These are phyloP conservation scores for Dictyostelium brefeldianum DNA, from an alignment of 78 protist genomes.

Conservation along the genomic window DNA sequence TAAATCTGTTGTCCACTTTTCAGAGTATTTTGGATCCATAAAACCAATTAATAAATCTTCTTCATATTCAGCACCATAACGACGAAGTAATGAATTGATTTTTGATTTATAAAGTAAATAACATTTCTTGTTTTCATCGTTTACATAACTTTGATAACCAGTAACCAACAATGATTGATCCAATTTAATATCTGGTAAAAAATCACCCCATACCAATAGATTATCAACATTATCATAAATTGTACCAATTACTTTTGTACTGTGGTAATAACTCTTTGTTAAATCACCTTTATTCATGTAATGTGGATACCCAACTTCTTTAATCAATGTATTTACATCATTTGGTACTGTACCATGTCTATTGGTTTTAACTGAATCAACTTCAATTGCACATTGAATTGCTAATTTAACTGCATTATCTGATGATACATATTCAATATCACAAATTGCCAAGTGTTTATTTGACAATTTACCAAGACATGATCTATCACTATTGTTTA, in stretches of 20 bases:
- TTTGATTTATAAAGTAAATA: background rate
- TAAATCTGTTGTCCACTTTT: background rate
- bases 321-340: background rate
- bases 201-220: background rate
- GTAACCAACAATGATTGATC: background rate
- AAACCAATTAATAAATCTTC: slow-evolving; percentile 30
- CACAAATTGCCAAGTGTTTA: slow-evolving; percentile 51
- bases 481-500: slow-evolving; percentile 14
- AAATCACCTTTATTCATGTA: slow-evolving; percentile 14
- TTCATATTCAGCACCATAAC: slow-evolving; percentile 29
- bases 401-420: slow-evolving; percentile 37
- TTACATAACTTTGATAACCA: background rate
- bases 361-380: slow-evolving; percentile 72
- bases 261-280: background rate
- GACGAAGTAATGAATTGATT: background rate
- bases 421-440: background rate
- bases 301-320: slow-evolving; percentile 31
- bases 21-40: slow-evolving; percentile 8
- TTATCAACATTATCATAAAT: background rate
- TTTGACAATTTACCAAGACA: slow-evolving; percentile 49
- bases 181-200: background rate
- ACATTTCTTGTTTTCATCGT: background rate
- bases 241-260: slow-evolving; percentile 14
- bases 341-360: slow-evolving; percentile 47
- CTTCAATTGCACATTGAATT: slow-evolving; percentile 56